Conservation (phyloP, 495 filamentous ascomycete species). For the Penicillium cataractarum region DNA sequence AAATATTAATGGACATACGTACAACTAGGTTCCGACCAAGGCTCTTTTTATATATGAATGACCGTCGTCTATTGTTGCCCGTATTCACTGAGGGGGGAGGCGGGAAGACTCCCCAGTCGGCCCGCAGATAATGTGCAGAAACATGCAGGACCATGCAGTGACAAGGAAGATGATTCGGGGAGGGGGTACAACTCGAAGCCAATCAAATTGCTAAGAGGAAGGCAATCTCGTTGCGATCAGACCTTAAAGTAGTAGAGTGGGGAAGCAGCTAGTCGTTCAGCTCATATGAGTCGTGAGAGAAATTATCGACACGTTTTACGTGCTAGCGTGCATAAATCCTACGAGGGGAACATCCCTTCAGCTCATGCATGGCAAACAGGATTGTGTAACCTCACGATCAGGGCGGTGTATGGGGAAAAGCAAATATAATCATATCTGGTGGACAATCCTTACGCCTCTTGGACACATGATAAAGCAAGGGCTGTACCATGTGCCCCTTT, state of each 20-base stretch:
- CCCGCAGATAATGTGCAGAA: constrained; percentile 3
- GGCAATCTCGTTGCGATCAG: constrained; percentile 2
- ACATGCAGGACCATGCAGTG: background rate
- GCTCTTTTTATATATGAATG: background rate
- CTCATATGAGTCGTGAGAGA: background rate
- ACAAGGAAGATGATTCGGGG: background rate
- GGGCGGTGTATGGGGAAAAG: background rate
- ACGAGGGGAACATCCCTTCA: background rate
- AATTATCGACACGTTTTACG: background rate
- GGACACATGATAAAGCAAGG: constrained; percentile 4
- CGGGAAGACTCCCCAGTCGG: background rate
- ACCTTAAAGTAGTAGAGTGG: background rate
- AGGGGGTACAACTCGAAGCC: background rate
- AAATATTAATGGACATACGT: background rate
- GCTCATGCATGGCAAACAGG: background rate
- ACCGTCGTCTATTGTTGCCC: background rate
- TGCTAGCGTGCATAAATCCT: background rate
- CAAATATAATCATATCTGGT: background rate
- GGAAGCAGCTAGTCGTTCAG: background rate
- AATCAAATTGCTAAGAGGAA: background rate
- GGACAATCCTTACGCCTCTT: background rate
- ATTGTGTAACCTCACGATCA: background rate
- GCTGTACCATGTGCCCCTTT: background rate
- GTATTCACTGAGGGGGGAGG: background rate
- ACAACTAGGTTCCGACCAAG: too few species aligned